Conservation (phyloP, 2,329 filamentous ascomycete genomes). For the Fusarium fracticaudum region DNA sequence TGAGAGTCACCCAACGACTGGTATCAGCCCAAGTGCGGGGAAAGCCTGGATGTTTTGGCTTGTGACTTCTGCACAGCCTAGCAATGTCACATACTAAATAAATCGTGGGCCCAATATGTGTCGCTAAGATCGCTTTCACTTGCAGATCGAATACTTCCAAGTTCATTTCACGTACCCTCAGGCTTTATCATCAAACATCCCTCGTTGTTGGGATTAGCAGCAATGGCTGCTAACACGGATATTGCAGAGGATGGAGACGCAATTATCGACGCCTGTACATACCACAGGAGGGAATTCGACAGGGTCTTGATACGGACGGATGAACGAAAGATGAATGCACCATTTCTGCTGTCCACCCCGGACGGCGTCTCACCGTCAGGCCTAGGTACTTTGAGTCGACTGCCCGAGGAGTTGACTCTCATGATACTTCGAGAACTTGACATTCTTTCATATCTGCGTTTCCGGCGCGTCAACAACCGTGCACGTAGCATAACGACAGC, state of each 20-base stretch:
- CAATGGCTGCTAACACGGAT: neutral
- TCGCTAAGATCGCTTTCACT: neutral
- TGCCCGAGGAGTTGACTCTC: slow-evolving; percentile 4
- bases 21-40: neutral
- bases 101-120: neutral
- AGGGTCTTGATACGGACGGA: neutral
- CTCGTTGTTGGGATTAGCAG: no score
- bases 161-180: neutral
- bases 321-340: slow-evolving; percentile 1
- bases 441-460: slow-evolving; percentile 7
- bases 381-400: neutral
- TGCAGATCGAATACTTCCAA: neutral
- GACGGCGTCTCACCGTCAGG: neutral
- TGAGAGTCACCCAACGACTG: no score
- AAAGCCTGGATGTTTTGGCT: neutral
- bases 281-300: slow-evolving; percentile 17
- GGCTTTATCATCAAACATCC: neutral
- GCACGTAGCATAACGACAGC: slow-evolving; percentile 1
- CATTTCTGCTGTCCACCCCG: neutral
- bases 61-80: neutral
- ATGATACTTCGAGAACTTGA: slow-evolving; percentile 9
- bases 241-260: neutral
- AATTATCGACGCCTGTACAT: slow-evolving; percentile 3
- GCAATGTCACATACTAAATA: no score
- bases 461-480: neutral